Evolutionary conservation across 257 asterid species (phyloP).

Genomic region (Solanum rostratum): DNA sequence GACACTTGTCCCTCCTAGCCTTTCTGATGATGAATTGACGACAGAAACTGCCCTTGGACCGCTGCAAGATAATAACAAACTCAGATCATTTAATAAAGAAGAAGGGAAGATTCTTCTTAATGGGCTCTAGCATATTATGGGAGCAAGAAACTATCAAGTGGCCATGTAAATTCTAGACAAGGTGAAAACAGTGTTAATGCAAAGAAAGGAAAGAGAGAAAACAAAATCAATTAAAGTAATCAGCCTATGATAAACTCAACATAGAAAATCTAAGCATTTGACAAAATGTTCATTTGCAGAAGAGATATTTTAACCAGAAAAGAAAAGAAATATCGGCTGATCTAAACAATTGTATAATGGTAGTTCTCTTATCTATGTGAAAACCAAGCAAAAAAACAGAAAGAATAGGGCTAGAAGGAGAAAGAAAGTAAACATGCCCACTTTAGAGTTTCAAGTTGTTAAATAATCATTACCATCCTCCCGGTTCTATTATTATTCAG

Average conservation of each 20-base stretch:
- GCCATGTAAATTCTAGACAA: neutral
- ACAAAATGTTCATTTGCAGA: neutral
- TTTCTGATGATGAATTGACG: conserved; percentile 74
- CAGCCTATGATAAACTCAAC: neutral
- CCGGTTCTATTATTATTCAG: neutral
- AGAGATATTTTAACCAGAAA: neutral
- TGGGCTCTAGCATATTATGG: neutral
- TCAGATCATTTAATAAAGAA: neutral
- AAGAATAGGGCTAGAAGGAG: neutral
- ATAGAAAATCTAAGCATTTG: neutral
- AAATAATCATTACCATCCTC: neutral
- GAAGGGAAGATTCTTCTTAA: neutral
- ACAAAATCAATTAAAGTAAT: neutral
- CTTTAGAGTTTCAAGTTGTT: neutral
- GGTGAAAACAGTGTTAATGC: neutral
- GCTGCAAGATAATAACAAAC: conserved; percentile 32
- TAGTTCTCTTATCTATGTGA: neutral
- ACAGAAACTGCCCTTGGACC: conserved; percentile 93
- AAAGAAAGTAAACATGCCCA: neutral
- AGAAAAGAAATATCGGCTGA: neutral
- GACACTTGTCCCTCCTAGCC: conserved; percentile 70
- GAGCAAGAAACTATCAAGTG: neutral
- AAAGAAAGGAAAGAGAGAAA: neutral
- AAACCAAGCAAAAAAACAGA: neutral
- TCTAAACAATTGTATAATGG: neutral